These are phyloP conservation scores for Nothophytophthora sp. DNA, from an alignment of 352 stramenopile genomes.

Conservation along the genomic window DNA sequence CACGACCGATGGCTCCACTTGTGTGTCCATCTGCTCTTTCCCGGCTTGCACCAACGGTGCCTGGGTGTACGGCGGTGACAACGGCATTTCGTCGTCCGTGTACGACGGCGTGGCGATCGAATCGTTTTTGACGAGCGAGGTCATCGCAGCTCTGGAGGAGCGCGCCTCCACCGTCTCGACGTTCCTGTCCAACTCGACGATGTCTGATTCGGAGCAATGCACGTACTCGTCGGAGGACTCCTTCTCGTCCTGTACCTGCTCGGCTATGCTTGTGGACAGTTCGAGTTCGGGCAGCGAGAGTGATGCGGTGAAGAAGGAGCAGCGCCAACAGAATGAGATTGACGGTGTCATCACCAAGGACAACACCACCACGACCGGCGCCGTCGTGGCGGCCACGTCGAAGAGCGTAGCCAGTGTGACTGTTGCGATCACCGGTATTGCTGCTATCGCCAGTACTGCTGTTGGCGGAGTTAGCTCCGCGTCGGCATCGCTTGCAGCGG, in stretches of 20 bases:
- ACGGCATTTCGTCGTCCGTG: constrained; percentile 68
- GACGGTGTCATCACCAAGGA: constrained; percentile 70
- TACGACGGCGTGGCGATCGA: constrained; percentile 58
- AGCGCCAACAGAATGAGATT: constrained; percentile 43
- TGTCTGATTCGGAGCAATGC: constrained; percentile 62
- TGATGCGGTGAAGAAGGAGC: constrained; percentile 59
- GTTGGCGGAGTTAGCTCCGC: constrained; percentile 40
- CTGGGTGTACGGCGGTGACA: constrained; percentile 64
- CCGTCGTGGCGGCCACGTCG: constrained; percentile 63
- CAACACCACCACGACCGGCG: constrained; percentile 51
- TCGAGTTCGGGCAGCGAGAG: constrained; percentile 32
- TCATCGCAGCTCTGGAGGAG: constrained; percentile 39
- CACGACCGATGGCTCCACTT: constrained; percentile 48
- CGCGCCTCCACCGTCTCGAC: constrained; percentile 43
- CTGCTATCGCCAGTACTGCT: constrained; percentile 66
- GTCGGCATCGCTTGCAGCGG: constrained; percentile 47
- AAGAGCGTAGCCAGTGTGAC: constrained; percentile 73
- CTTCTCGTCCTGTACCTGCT: constrained; percentile 75
- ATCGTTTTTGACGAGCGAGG: constrained; percentile 49
- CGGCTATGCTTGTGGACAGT: constrained; percentile 48
- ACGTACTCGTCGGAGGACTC: constrained; percentile 60
- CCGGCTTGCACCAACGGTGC: constrained; percentile 53
- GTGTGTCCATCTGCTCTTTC: constrained; percentile 82
- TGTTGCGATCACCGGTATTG: constrained; percentile 67
- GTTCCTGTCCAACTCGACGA: constrained; percentile 63